These are phyloP conservation scores for Cladosporium sphaerospermum DNA, from an alignment of 2,329 filamentous ascomycete species.

Conservation along the genomic window DNA sequence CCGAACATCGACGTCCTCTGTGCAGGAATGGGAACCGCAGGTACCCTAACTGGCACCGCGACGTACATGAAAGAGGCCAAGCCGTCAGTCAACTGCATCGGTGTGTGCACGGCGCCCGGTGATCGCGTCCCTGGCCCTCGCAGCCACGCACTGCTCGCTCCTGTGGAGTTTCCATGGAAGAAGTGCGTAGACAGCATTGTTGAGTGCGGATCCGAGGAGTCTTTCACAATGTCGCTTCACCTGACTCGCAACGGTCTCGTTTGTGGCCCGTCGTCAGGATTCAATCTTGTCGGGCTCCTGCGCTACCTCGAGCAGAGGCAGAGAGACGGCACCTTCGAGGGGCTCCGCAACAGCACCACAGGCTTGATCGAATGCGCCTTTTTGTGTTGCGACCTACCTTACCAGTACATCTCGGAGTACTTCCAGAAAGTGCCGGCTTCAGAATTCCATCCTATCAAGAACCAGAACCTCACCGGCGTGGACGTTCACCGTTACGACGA, in stretches of 20 bases:
- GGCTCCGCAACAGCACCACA: slow-evolving; percentile 38
- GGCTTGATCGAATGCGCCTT: slow-evolving; percentile 51
- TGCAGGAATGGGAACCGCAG: slow-evolving; percentile 86
- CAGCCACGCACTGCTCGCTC: slow-evolving; percentile 44
- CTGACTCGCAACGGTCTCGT: slow-evolving; percentile 53
- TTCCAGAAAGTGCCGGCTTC: slow-evolving; percentile 47
- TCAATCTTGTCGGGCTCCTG: slow-evolving; percentile 49
- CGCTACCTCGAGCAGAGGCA: slow-evolving; percentile 48
- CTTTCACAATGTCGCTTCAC: slow-evolving; percentile 48
- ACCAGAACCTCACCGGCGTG: slow-evolving; percentile 44
- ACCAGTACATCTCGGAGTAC: slow-evolving; percentile 55
- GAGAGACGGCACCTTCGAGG: slow-evolving; percentile 36
- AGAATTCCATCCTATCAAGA: slow-evolving; percentile 46
- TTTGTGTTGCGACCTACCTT: slow-evolving; percentile 57
- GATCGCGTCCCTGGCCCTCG: slow-evolving; percentile 55
- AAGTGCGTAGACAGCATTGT: slow-evolving; percentile 50
- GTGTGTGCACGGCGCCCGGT: slow-evolving; percentile 52
- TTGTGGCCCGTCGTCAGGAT: slow-evolving; percentile 56
- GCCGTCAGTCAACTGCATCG: slow-evolving; percentile 31
- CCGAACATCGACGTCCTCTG: slow-evolving; percentile 75
- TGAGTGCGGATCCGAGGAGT: slow-evolving; percentile 50
- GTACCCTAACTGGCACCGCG: slow-evolving; percentile 77
- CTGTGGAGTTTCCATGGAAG: slow-evolving; percentile 54
- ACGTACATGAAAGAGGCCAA: slow-evolving; percentile 46
- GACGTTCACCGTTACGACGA: slow-evolving; percentile 52